These are phyloP conservation scores for Guadua angustifolia DNA, from an alignment of 176 grass and related monocot genomes.

Conservation along the genomic window DNA sequence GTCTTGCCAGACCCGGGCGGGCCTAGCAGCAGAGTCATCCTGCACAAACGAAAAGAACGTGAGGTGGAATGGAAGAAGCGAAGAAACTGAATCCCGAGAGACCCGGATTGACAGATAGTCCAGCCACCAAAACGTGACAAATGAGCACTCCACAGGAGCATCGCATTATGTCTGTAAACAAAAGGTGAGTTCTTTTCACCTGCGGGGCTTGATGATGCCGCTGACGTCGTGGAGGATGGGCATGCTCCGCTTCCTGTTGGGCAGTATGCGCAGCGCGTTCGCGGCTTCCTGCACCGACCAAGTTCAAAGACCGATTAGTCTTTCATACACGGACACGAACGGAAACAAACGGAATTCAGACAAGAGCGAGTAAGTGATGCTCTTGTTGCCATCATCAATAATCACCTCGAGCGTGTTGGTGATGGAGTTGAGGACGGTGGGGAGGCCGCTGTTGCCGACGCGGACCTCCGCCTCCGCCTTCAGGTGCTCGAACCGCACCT, in stretches of 20 bases:
- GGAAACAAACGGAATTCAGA: not conserved
- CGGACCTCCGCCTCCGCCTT: conserved; percentile 62
- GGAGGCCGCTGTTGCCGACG: conserved; percentile 86
- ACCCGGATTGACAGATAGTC: not conserved
- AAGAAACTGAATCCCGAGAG: not conserved
- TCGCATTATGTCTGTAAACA: conserved; percentile 7
- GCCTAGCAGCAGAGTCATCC: conserved; percentile 92
- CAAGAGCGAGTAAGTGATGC: not conserved
- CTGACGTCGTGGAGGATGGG: conserved; percentile 85
- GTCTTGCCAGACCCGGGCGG: conserved; percentile 96
- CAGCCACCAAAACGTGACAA: not conserved
- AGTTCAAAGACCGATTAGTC: not conserved
- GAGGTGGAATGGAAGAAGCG: conserved; percentile 29
- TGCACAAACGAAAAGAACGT: conserved; percentile 46
- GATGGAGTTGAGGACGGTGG: conserved; percentile 76
- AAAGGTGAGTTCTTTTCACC: conserved; percentile 42
- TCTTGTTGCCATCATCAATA: not conserved
- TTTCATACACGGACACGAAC: not conserved
- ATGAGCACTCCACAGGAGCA: not conserved
- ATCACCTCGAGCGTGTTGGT: conserved; percentile 81
- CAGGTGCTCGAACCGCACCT: conserved; percentile 84
- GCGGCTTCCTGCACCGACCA: conserved; percentile 50
- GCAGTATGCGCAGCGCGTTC: conserved; percentile 70
- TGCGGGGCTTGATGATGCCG: conserved; percentile 89
- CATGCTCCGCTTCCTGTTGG: conserved; percentile 71